Percentiles rank a stretch among this genome's conserved stretches.
phyloP scores from a whole-genome alignment of 2,329 filamentous ascomycete species.

The Plectosphaerella sp. region DNA sequence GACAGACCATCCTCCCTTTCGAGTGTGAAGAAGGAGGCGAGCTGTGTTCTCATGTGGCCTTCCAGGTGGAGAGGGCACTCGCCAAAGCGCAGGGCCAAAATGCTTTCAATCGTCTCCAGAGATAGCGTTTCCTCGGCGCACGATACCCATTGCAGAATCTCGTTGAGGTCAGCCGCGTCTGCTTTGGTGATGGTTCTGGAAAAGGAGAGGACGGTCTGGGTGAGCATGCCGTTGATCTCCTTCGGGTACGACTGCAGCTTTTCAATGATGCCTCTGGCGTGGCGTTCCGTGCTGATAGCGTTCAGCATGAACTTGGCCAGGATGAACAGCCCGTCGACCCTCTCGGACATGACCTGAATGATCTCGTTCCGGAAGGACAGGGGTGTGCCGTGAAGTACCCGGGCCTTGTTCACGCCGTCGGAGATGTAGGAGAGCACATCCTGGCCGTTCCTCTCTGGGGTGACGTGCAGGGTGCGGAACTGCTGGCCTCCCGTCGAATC shows the following conservation, averaged over 20 bases:
- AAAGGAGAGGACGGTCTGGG: conserved; percentile 35
- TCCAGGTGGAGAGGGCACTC: conserved; percentile 35
- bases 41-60: conserved; percentile 37
- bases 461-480: conserved; percentile 35
- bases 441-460: conserved; percentile 31
- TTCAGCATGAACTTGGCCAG: conserved; percentile 46
- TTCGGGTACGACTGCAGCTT: conserved; percentile 39
- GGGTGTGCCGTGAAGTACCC: conserved; percentile 27
- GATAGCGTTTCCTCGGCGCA: conserved; percentile 38
- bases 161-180: conserved; percentile 37
- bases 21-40: conserved; percentile 41
- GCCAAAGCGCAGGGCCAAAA: conserved; percentile 35
- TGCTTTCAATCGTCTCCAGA: conserved; percentile 37
- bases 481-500: conserved; percentile 18
- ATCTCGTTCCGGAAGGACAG: conserved; percentile 30
- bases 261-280: conserved; percentile 37
- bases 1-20: conserved; percentile 38
- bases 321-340: conserved; percentile 43
- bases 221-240: conserved; percentile 37
- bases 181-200: conserved; percentile 31
- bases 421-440: conserved; percentile 39
- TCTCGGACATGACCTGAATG: conserved; percentile 31
- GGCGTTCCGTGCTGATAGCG: conserved; percentile 39
- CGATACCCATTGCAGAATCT: conserved; percentile 40
- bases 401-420: conserved; percentile 32